A percentile compares a stretch with the other conserved stretches of the same genome.
Evolutionary conservation across 805 yeast species (phyloP).

Genomic region (Yarrowia deformans): DNA sequence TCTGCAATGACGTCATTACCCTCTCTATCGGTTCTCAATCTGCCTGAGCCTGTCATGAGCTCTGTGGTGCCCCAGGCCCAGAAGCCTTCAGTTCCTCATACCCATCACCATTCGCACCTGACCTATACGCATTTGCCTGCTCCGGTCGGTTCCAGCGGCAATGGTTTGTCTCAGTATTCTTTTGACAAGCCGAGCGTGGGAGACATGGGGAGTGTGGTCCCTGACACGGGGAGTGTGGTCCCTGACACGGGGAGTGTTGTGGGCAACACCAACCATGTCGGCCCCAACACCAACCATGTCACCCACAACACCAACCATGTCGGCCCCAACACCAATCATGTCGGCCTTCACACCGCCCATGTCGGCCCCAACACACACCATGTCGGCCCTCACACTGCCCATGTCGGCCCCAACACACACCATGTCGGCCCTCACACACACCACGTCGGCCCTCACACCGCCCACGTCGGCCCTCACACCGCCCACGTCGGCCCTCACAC

Average conservation of each 20-base stretch:
- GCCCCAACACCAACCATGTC: not conserved
- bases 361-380: not conserved
- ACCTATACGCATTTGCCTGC: constrained; percentile 10
- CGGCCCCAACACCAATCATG: not conserved
- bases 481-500: too few relatives aligned
- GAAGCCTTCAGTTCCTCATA: not conserved
- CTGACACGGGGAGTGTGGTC: not conserved
- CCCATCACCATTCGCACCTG: constrained; percentile 9
- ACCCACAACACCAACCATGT: not conserved
- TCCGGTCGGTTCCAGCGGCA: not conserved
- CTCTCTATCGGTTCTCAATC: constrained; percentile 17
- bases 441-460: too few relatives aligned
- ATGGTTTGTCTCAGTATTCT: constrained; percentile 1
- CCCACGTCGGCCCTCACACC: not conserved
- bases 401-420: not conserved
- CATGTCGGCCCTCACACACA: too few relatives aligned
- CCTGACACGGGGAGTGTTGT: not conserved
- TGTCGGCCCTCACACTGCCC: not conserved
- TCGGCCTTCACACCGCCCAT: not conserved
- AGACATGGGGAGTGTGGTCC: not conserved
- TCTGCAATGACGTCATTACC: constrained; percentile 22
- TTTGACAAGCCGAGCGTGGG: not conserved
- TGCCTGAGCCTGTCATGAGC: constrained; percentile 21
- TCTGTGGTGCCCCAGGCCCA: not conserved
- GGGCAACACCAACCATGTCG: not conserved